Conservation (phyloP, 768 basidiomycete species). For the Trametes meyenii region DNA sequence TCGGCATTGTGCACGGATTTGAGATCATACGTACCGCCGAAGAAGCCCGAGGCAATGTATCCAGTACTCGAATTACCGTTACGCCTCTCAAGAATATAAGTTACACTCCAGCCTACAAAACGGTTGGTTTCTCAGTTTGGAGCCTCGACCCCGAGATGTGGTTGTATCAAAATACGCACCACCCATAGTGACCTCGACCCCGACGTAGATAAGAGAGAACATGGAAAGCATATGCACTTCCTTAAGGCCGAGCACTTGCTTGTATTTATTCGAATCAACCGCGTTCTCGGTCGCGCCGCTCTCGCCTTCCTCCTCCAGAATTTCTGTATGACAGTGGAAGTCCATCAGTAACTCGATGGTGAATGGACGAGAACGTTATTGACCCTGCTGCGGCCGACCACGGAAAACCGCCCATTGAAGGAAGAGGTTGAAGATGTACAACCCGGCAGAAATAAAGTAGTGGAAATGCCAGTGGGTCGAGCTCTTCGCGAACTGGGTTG, state of each 20-base stretch:
- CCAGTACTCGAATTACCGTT: conserved; percentile 42
- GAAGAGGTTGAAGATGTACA: conserved; percentile 26
- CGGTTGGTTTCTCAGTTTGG: neutral
- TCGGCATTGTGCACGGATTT: too few relatives aligned
- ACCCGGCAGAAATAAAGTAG: conserved; percentile 42
- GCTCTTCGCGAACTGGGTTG: conserved; percentile 54
- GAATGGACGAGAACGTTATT: neutral
- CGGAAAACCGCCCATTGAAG: conserved; percentile 32
- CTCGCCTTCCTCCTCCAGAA: conserved; percentile 32
- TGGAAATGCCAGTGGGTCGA: conserved; percentile 44
- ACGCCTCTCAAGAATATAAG: conserved; percentile 43
- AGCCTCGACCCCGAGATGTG: neutral
- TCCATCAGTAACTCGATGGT: neutral
- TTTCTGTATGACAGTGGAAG: conserved; percentile 21
- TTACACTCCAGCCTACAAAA: conserved; percentile 47
- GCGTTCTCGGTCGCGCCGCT: conserved; percentile 32
- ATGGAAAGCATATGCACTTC: conserved; percentile 43
- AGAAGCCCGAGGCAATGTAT: conserved; percentile 48
- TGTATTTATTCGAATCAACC: conserved; percentile 33
- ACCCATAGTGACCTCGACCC: conserved; percentile 46
- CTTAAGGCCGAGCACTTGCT: conserved; percentile 38
- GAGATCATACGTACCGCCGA: conserved; percentile 33
- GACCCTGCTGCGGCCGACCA: conserved; percentile 33
- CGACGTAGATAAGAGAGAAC: conserved; percentile 46
- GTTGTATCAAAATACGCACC: conserved; percentile 27